Percentiles rank a stretch among this genome's conserved stretches.
Evolutionary conservation across 2,329 filamentous ascomycete genomes (phyloP).

Genomic region (Ophiostoma quercus): DNA sequence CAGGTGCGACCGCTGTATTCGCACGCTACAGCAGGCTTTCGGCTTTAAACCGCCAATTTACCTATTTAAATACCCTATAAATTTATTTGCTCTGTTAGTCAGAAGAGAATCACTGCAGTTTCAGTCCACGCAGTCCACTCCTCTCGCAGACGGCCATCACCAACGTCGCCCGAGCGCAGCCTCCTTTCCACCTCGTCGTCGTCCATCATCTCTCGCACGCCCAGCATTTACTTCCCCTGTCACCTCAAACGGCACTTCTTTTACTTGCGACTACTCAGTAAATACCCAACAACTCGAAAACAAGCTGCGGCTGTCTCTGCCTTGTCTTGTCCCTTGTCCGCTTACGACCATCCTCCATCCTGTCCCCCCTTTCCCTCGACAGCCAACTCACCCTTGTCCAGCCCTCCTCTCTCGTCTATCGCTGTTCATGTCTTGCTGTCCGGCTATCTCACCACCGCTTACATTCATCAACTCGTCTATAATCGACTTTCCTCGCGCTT

Average conservation of each 20-base stretch:
- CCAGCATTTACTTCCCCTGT: background rate
- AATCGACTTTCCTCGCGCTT: background rate
- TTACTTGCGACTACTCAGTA: background rate
- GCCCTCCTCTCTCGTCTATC: background rate
- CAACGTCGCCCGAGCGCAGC: background rate
- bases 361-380: background rate
- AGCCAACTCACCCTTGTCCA: constrained; percentile 2
- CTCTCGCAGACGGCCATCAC: constrained; percentile 11
- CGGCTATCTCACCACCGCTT: background rate
- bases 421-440: background rate
- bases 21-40: background rate
- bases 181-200: constrained; percentile 13
- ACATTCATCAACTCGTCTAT: background rate
- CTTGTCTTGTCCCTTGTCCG: background rate
- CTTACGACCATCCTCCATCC: background rate
- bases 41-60: background rate
- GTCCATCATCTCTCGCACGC: constrained; percentile 2
- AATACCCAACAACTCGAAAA: background rate
- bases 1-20: background rate
- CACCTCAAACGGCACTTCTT: background rate
- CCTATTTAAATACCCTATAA: background rate
- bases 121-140: background rate
- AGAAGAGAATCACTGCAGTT: constrained; percentile 10
- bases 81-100: background rate
- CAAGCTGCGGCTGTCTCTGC: background rate